Evolutionary conservation across 148 eudicot species (phyloP).

Genomic region (Nyssa sinensis): DNA sequence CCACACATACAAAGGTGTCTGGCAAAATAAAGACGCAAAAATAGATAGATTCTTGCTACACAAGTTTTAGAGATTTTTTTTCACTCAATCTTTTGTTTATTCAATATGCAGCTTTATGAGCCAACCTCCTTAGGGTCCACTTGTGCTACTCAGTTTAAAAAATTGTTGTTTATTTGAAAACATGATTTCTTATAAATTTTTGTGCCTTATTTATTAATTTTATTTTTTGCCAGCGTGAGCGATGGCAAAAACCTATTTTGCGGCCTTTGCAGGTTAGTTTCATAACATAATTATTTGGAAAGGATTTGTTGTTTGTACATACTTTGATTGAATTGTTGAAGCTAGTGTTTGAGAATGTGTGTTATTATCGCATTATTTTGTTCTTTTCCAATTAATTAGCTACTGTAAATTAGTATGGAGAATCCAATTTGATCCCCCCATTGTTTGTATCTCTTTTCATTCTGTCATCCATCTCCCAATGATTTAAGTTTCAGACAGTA

Average conservation of each 20-base stretch:
- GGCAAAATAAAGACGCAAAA: too few relatives aligned
- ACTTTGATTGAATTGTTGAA: background rate
- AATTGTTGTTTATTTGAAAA: background rate
- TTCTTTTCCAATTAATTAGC: background rate
- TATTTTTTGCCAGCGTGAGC: conserved; percentile 57
- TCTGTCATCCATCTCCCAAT: background rate
- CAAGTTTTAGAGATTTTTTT: too few relatives aligned
- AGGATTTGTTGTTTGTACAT: background rate
- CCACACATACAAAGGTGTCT: too few relatives aligned
- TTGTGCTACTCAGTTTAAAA: background rate
- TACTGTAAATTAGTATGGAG: background rate
- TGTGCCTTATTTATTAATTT: conserved; percentile 10
- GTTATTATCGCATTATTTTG: background rate
- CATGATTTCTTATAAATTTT: background rate
- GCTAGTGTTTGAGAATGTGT: background rate
- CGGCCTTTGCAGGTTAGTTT: conserved; percentile 89
- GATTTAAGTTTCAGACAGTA: background rate
- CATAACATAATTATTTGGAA: background rate
- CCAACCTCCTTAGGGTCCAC: background rate
- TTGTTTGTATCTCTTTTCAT: background rate
- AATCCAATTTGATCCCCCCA: background rate
- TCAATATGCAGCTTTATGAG: too few relatives aligned
- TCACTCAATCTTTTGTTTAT: too few relatives aligned
- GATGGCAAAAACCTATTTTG: conserved; percentile 87
- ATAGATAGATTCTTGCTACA: too few relatives aligned